A percentile compares a stretch with the other conserved stretches of the same genome.
Conservation (phyloP, 768 basidiomycete genomes). For the Tephrocybe sp. region DNA sequence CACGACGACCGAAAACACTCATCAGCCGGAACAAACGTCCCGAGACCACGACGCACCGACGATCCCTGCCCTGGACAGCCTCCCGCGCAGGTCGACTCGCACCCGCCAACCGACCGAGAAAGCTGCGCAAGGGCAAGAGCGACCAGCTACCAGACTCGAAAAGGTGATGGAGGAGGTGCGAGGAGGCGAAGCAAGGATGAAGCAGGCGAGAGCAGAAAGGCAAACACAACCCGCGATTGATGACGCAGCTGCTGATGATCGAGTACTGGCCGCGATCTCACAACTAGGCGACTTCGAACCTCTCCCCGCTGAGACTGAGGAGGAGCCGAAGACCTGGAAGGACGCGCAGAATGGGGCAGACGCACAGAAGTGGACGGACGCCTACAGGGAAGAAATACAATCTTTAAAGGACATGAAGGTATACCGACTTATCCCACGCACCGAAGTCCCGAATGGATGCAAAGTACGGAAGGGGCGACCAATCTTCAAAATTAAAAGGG, state of each 20-base stretch:
- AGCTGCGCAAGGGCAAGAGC: too few species aligned
- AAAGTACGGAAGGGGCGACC: conserved; percentile 17
- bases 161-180: conserved; percentile 2
- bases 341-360: background rate
- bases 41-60: too few species aligned
- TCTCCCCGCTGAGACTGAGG: too few species aligned
- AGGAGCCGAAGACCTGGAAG: background rate
- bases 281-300: background rate
- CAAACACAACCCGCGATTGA: background rate
- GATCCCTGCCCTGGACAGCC: too few species aligned
- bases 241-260: background rate
- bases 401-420: background rate
- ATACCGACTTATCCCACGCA: background rate
- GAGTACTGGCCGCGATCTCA: background rate
- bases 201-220: background rate
- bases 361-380: background rate
- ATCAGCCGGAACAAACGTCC: too few species aligned
- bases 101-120: too few species aligned
- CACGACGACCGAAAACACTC: too few species aligned
- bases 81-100: too few species aligned
- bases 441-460: conserved; percentile 13
- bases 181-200: background rate
- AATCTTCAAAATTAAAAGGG: conserved; percentile 25
- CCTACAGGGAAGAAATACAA: background rate
- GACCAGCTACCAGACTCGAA: background rate